phyloP scores from a whole-genome alignment of 805 yeast genomes.

The Metschnikowia lochheadii region DNA sequence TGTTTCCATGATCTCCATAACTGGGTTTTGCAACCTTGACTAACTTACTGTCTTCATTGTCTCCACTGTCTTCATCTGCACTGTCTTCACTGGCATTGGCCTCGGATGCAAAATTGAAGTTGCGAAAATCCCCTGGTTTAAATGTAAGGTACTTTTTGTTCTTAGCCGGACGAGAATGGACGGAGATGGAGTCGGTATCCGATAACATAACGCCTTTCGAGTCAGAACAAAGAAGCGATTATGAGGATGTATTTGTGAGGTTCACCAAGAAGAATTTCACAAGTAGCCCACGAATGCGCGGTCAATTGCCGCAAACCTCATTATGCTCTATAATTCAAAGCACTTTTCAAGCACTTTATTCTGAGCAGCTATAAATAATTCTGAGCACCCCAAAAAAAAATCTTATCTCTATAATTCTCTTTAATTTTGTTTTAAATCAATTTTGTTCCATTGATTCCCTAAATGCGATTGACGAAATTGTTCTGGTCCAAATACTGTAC shows the following conservation, averaged over 20 bases:
- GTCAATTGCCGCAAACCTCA: neutral
- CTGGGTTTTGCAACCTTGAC: neutral
- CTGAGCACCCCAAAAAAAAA: too few relatives aligned
- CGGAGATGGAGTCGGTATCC: neutral
- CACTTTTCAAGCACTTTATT: too few relatives aligned
- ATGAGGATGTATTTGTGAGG: neutral
- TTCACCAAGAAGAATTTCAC: neutral
- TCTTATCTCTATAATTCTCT: too few relatives aligned
- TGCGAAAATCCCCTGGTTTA: neutral
- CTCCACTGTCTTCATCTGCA: neutral
- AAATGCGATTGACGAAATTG: constrained; percentile 10
- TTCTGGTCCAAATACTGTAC: constrained; percentile 12
- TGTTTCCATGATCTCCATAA: neutral
- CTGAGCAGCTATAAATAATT: too few relatives aligned
- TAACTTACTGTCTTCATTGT: neutral
- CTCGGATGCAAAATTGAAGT: neutral
- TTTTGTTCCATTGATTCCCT: too few relatives aligned
- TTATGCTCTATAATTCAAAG: too few relatives aligned
- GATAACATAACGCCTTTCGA: neutral
- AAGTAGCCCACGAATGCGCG: neutral
- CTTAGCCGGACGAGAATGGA: neutral
- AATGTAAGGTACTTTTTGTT: neutral
- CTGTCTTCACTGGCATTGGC: neutral
- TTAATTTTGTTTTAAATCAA: too few relatives aligned
- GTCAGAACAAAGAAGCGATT: neutral